Evolutionary conservation across 257 asterid species (phyloP).

Genomic region (Nicotiana tomentosiformis): DNA sequence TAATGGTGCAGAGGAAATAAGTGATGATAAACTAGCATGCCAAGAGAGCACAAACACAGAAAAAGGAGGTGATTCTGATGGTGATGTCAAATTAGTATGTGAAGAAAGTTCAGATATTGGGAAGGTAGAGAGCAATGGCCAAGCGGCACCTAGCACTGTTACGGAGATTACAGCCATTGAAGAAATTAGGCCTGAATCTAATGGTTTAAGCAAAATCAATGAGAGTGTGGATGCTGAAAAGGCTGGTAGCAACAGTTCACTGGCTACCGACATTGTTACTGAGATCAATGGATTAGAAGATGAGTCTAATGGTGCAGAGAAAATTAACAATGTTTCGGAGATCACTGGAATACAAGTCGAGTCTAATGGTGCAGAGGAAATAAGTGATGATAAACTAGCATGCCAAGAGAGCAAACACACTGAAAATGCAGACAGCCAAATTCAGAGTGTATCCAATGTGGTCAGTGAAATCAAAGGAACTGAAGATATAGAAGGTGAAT

Average conservation of each 20-base stretch:
- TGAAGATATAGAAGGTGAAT: neutral
- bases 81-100: neutral
- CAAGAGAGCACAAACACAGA: neutral
- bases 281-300: neutral
- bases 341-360: neutral
- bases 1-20: too few species aligned
- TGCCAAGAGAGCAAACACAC: neutral
- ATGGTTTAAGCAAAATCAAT: neutral
- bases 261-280: neutral
- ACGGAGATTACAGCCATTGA: neutral
- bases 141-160: neutral
- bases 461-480: neutral
- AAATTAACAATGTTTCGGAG: neutral
- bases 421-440: neutral
- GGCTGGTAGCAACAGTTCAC: neutral
- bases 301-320: neutral
- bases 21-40: too few species aligned
- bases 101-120: slow-evolving; percentile 2
- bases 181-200: neutral
- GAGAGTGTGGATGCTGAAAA: neutral
- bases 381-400: neutral
- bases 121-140: slow-evolving; percentile 1
- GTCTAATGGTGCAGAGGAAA: neutral
- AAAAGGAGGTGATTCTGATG: neutral
- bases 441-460: neutral